Evolutionary conservation across 148 eudicot genomes (phyloP).

Genomic region (Persicaria maculosa): DNA sequence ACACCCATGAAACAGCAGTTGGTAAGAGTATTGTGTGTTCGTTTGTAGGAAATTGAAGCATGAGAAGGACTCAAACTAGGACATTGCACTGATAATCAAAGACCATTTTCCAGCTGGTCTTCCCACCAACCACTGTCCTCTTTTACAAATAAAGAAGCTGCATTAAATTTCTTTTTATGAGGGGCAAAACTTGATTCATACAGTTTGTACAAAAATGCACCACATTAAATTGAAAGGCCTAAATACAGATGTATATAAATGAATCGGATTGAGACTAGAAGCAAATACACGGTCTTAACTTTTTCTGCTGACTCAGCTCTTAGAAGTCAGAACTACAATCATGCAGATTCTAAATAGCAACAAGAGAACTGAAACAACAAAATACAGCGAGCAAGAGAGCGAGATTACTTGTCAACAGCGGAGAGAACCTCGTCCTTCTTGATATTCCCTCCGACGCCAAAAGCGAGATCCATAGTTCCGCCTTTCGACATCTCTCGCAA

Average conservation of each 20-base stretch:
- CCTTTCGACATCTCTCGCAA: conserved; percentile 57
- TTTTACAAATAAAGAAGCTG: neutral
- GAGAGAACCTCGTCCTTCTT: conserved; percentile 57
- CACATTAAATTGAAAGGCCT: neutral
- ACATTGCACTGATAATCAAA: neutral
- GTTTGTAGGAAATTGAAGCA: neutral
- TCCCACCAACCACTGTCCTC: neutral
- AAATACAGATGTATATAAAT: neutral
- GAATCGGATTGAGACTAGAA: neutral
- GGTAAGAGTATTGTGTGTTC: neutral
- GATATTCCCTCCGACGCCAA: conserved; percentile 91
- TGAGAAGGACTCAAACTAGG: neutral
- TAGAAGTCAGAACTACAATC: neutral
- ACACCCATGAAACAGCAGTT: neutral
- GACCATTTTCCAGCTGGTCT: neutral
- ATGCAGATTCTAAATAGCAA: neutral
- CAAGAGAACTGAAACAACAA: neutral
- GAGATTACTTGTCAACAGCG: conserved; percentile 70
- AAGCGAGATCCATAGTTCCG: conserved; percentile 85
- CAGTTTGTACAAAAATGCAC: neutral
- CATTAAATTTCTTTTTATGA: no score
- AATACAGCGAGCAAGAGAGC: neutral
- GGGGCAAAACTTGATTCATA: neutral
- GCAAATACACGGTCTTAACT: neutral
- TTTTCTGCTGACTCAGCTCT: neutral